Evolutionary conservation across 2,329 filamentous ascomycete species (phyloP).

Genomic region (Metarhizium brunneum): DNA sequence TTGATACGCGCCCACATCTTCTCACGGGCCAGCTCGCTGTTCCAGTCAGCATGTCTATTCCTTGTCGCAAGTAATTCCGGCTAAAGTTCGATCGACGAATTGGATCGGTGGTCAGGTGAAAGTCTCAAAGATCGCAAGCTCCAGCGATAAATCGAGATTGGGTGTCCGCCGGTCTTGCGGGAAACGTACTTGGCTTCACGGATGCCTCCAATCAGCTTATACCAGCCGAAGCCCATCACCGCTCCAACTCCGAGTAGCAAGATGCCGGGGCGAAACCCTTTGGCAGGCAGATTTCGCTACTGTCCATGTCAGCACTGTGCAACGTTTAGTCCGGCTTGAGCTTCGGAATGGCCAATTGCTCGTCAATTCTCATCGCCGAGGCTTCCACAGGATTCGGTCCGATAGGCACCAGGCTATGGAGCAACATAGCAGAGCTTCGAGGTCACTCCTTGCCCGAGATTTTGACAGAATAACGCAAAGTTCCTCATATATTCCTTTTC

Average conservation of each 20-base stretch:
- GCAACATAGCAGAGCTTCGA: too few relatives aligned
- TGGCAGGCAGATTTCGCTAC: constrained; percentile 84
- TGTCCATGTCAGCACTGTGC: not conserved
- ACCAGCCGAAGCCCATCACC: constrained; percentile 87
- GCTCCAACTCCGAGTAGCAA: constrained; percentile 69
- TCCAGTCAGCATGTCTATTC: not conserved
- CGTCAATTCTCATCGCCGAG: not conserved
- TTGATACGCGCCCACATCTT: constrained; percentile 98
- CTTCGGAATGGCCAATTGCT: not conserved
- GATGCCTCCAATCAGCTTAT: constrained; percentile 71
- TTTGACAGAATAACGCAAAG: not conserved
- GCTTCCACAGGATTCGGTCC: not conserved
- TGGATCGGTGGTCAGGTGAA: not conserved
- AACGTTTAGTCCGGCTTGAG: not conserved
- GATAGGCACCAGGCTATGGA: too few relatives aligned
- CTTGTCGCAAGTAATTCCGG: not conserved
- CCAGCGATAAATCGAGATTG: not conserved
- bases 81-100: not conserved
- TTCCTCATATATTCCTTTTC: not conserved
- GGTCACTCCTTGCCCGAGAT: too few relatives aligned
- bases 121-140: not conserved
- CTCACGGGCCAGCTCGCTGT: constrained; percentile 84
- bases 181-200: constrained; percentile 78
- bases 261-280: constrained; percentile 76
- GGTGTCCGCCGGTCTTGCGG: not conserved